Percentiles rank a stretch among this genome's conserved stretches.
Conservation (phyloP, 139 green algal genomes). For the Pleodorina starrii region DNA sequence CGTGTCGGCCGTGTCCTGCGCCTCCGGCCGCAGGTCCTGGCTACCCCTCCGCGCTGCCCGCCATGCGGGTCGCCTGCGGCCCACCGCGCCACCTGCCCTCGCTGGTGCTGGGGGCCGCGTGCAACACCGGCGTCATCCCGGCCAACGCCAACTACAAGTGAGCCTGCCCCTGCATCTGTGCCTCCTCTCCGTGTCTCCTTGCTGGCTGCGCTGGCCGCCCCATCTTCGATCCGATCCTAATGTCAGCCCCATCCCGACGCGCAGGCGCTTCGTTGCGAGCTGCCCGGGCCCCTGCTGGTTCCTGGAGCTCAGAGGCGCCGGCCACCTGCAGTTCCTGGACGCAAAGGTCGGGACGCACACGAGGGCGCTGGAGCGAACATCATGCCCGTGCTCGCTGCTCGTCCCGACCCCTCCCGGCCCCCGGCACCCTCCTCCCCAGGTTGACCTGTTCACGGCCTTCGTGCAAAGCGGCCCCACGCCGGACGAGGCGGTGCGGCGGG, state of each 20-base stretch:
- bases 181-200: no score
- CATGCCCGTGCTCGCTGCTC: no score
- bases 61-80: conserved; percentile 42
- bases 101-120: conserved; percentile 59
- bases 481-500: conserved; percentile 50
- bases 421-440: neutral
- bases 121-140: conserved; percentile 58
- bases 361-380: no score
- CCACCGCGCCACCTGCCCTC: conserved; percentile 47
- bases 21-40: neutral
- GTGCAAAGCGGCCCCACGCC: conserved; percentile 39
- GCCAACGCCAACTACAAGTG: conserved; percentile 55
- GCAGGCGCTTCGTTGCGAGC: conserved; percentile 47
- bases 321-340: conserved; percentile 69
- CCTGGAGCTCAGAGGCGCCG: conserved; percentile 51
- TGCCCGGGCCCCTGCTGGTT: conserved; percentile 53
- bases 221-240: no score
- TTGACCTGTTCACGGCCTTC: conserved; percentile 53
- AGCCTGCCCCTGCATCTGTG: neutral
- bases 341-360: conserved; percentile 13
- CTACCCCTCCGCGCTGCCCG: conserved; percentile 56
- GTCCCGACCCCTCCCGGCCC: neutral
- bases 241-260: neutral
- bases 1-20: no score
- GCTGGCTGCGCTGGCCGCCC: no score